Evolutionary conservation across 2,329 filamentous ascomycete species (phyloP), one percentile per base, ranked within the genome.

Genomic region (Fusarium decemcellulare): DNA sequence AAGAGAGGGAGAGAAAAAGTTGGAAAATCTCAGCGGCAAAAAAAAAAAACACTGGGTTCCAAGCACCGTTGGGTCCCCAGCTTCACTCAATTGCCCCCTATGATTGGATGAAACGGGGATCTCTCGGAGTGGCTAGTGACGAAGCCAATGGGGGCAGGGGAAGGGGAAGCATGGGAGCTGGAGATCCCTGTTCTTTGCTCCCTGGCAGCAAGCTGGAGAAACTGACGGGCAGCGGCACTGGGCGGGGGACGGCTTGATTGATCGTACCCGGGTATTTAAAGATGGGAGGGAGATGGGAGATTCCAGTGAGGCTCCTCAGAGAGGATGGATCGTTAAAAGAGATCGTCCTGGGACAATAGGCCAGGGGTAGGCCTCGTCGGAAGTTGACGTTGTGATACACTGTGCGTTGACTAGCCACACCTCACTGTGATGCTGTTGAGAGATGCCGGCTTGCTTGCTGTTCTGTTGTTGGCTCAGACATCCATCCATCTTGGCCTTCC

Each of bases 151-250:
- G 36, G 40, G 46, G 30, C 10, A 47, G 12, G 9, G 27, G 30
- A 32, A 51, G 16, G 47, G 34, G 47, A 48, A 32, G 54, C 48
- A 67, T 70, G 67, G 53, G 60, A 65, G 51, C 63, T 63, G 63
- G 52, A 30, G 48, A 59, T 59, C 59, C 50, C 34, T 61, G 56
- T 55, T 50, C 34, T 59, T 39, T 56, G 53, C 32, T 68, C 59
- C 67, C 63, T 18, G 27, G 54, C 30, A 37, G 39, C 42, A n/a
- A 37, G 15, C 7, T 43, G 30, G 39, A 47, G 29, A 42, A 46
- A 29, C 12, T 23, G 29, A 23, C 18, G 18, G 44, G 46, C 27
- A 29, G 32, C 44, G 32, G 44, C 44, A 48, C 18, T 23, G 44
- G 30, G 34, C 34, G 12, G 34, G 9, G 9, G 32, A 16, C 46